phyloP scores from a whole-genome alignment of 2,329 filamentous ascomycete genomes.

The Aspergillus intermedius region DNA sequence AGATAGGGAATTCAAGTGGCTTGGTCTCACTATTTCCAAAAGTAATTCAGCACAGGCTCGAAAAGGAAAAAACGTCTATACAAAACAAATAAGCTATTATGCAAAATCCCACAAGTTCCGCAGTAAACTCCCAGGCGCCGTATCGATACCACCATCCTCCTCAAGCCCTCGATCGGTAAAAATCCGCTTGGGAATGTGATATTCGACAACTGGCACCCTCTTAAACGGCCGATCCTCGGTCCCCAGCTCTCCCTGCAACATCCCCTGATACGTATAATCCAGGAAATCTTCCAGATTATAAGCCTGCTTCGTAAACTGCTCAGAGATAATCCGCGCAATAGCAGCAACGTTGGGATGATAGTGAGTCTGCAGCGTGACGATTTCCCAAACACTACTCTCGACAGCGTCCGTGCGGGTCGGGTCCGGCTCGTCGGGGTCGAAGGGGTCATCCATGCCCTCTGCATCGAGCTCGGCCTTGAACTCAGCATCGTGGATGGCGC shows the following conservation, averaged over 20 bases:
- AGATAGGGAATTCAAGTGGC: no score
- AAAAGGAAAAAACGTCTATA: background rate
- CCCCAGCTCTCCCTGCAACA: slow-evolving; percentile 73
- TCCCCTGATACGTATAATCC: slow-evolving; percentile 74
- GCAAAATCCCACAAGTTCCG: slow-evolving; percentile 35
- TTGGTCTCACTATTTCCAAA: background rate
- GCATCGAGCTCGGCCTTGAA: slow-evolving; percentile 55
- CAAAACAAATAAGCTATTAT: slow-evolving; percentile 6
- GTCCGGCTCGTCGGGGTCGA: slow-evolving; percentile 66
- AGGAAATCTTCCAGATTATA: slow-evolving; percentile 97
- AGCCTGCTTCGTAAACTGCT: slow-evolving; percentile 92
- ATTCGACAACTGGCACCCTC: slow-evolving; percentile 84
- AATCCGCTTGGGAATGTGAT: slow-evolving; percentile 83
- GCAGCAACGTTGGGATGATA: slow-evolving; percentile 97
- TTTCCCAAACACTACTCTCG: slow-evolving; percentile 90
- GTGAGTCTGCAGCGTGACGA: slow-evolving; percentile 83
- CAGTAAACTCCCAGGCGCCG: slow-evolving; percentile 30
- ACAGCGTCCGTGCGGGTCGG: slow-evolving; percentile 82
- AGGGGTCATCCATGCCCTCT: slow-evolving; percentile 65
- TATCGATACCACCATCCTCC: slow-evolving; percentile 35
- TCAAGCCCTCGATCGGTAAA: slow-evolving; percentile 46
- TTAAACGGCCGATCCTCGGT: slow-evolving; percentile 64
- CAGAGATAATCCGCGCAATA: slow-evolving; percentile 84
- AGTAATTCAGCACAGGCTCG: background rate
- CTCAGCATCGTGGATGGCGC: slow-evolving; percentile 56